phyloP scores from a whole-genome alignment of 2,329 filamentous ascomycete genomes.

The Nigrospora oryzae region DNA sequence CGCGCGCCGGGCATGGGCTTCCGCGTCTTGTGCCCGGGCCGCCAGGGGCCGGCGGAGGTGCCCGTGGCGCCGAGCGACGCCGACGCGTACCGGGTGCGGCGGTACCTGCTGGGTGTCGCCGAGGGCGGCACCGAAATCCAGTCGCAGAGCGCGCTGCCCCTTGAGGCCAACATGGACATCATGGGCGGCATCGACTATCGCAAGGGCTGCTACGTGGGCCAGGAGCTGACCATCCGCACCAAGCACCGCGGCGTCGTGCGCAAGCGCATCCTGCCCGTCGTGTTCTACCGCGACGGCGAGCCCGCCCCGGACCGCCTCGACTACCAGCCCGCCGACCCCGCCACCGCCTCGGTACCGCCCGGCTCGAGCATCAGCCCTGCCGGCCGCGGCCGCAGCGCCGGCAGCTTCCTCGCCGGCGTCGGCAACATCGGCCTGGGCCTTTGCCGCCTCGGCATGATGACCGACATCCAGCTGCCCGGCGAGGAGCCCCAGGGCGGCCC shows the following conservation, averaged over 20 bases:
- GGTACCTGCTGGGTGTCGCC: constrained; percentile 73
- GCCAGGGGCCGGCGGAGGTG: constrained; percentile 21
- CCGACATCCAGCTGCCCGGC: constrained; percentile 63
- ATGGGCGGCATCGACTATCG: constrained; percentile 82
- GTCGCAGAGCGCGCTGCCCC: constrained; percentile 64
- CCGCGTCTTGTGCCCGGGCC: constrained; percentile 32
- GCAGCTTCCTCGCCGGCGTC: constrained; percentile 70
- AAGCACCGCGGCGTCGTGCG: constrained; percentile 89
- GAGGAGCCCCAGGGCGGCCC: constrained; percentile 54
- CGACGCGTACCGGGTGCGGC: constrained; percentile 61
- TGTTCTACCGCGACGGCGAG: constrained; percentile 52
- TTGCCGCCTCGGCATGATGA: constrained; percentile 88
- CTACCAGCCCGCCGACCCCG: constrained; percentile 30
- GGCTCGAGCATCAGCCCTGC: constrained; percentile 15
- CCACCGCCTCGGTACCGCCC: constrained; percentile 14
- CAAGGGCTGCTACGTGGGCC: constrained; percentile 95
- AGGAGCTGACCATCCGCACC: constrained; percentile 93
- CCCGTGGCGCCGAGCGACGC: constrained; percentile 40
- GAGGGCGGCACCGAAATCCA: constrained; percentile 79
- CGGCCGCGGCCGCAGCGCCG: constrained; percentile 58
- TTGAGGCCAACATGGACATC: constrained; percentile 83
- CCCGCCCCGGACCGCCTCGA: constrained; percentile 29
- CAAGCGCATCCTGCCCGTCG: constrained; percentile 77
- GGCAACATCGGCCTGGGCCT: constrained; percentile 83
- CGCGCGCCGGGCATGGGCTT: constrained; percentile 48